Percentiles rank a stretch among this genome's conserved stretches.
Conservation (phyloP, 2,329 filamentous ascomycete genomes). For the Penicillium griseofulvum region DNA sequence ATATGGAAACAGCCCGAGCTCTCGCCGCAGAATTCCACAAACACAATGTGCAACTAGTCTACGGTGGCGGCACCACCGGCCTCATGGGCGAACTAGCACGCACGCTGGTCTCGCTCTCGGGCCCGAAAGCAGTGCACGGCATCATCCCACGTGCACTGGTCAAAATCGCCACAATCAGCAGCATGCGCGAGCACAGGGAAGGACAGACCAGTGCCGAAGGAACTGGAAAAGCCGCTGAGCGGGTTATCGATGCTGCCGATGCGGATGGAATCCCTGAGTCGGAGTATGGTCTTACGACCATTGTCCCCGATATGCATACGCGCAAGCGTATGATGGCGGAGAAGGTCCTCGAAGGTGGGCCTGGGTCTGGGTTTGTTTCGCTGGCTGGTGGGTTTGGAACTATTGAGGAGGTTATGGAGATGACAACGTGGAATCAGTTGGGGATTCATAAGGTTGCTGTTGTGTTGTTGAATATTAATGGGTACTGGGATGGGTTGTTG, state of each 20-base stretch:
- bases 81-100: conserved; percentile 93
- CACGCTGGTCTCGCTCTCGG: conserved; percentile 77
- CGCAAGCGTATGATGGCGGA: conserved; percentile 91
- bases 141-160: conserved; percentile 88
- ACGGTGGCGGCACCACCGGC: conserved; percentile 90
- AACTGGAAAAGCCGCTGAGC: conserved; percentile 51
- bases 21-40: conserved; percentile 72
- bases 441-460: conserved; percentile 83
- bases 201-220: conserved; percentile 44
- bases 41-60: conserved; percentile 79
- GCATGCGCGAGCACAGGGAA: conserved; percentile 28
- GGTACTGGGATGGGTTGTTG: conserved; percentile 87
- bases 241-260: conserved; percentile 52
- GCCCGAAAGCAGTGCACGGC: conserved; percentile 80
- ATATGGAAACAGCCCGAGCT: conserved; percentile 73
- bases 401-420: conserved; percentile 92
- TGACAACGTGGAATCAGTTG: conserved; percentile 92
- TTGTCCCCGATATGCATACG: conserved; percentile 94
- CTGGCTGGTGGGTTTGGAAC: conserved; percentile 90
- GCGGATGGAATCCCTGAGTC: conserved; percentile 34
- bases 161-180: conserved; percentile 58
- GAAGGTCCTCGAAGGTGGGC: conserved; percentile 76
- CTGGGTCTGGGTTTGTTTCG: conserved; percentile 84
- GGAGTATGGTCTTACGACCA: conserved; percentile 76
- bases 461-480: conserved; percentile 79